Base-by-base conservation (phyloP, 352 stramenopile species). In the Globisporangium irregulare region DNA sequence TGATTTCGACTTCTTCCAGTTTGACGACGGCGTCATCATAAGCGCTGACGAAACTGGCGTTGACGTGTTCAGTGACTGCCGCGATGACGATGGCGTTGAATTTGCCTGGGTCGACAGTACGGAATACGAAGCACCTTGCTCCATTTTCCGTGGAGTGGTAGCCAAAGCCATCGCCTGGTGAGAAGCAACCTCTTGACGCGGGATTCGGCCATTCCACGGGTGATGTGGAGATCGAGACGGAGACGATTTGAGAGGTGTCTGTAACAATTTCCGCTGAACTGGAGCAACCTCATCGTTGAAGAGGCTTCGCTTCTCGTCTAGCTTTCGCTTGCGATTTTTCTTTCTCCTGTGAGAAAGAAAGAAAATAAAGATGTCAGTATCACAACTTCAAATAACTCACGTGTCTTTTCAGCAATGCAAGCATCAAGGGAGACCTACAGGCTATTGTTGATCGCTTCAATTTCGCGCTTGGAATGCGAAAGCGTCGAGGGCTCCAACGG, bases 391-490 rank as follows among this genome's bases (percentile, higher is more conserved):
- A 22, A 18, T 50, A 22, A 22, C 15, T 50, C n/a, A 50, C 5
- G 41, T 50, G 14, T 50, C 7, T 22, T 8, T 24, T 51, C 18
- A 12, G 2, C 25, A 43, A 29, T 18, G 22, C 3, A 8, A 66
- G 7, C 60, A 43, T 7, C 15, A 12, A 18, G 14, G n/a, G 34
- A 60, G 15, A 75, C 70, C 29, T 78, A 91, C 84, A 95, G 71
- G 41, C 79, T 92, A 66, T 93, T 90, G 71, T 95, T 95, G 70
- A 95, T 95, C 1, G 84, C 80, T 48, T 91, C 79, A 15, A 94
- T 88, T 34, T 92, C 80, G 22, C 82, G 81, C 48, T 87, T 87
- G 2, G 80, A 76, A 41, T 89, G 76, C 41, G 74, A 79, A 14
- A 73, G 62, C 29, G 73, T 66, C n/a, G 75, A 82, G 0, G 75